Conservation (phyloP, 2,329 filamentous ascomycete genomes). For the Claviceps purpurea region DNA sequence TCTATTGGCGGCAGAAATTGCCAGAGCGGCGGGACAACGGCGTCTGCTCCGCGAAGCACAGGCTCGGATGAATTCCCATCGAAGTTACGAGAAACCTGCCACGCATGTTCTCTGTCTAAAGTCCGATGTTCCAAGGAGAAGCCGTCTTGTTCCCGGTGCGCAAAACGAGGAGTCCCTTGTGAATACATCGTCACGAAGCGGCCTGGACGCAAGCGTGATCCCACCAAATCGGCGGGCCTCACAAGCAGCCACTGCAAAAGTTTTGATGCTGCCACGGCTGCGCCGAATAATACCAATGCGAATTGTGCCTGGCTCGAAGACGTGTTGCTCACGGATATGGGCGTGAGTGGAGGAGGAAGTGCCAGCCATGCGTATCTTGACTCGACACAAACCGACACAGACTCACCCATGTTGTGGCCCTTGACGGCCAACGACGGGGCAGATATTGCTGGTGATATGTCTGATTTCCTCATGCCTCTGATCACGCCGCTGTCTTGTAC, state of each 20-base stretch:
- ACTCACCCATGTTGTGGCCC: not conserved
- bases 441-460: not conserved
- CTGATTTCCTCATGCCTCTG: not conserved
- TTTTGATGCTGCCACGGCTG: not conserved
- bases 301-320: not conserved
- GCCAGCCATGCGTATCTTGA: not conserved
- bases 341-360: not conserved
- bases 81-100: constrained; percentile 23
- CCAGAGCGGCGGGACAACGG: not conserved
- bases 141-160: constrained; percentile 22
- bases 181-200: constrained; percentile 19
- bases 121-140: constrained; percentile 22
- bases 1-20: not conserved
- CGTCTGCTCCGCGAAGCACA: not conserved
- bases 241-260: not conserved
- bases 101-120: constrained; percentile 23
- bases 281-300: not conserved
- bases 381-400: not conserved
- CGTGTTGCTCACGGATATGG: not conserved
- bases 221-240: not conserved
- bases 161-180: constrained; percentile 17
- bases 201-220: constrained; percentile 8
- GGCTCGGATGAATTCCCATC: not conserved
- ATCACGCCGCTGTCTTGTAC: not conserved
- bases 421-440: not conserved